Conservation (phyloP, 2,329 filamentous ascomycete species). For the Alternaria angustiovoidea region DNA sequence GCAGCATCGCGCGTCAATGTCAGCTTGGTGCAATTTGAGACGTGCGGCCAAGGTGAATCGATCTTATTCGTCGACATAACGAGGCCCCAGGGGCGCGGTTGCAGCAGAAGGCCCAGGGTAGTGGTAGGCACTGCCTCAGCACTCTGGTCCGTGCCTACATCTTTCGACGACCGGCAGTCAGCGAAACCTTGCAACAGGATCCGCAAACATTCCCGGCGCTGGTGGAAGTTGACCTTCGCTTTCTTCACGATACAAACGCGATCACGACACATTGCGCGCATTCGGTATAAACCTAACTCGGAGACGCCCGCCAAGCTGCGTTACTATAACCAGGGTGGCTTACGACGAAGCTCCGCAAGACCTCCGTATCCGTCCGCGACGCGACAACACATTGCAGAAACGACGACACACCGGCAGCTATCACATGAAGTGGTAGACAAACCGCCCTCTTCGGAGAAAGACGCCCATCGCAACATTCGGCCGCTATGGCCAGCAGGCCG, state of each 20-base stretch:
- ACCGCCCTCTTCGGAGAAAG: slow-evolving; percentile 33
- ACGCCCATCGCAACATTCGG: slow-evolving; percentile 29
- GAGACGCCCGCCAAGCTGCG: slow-evolving; percentile 18
- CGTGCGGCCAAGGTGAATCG: not conserved
- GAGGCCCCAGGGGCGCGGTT: slow-evolving; percentile 17
- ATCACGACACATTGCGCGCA: slow-evolving; percentile 7
- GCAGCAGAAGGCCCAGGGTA: slow-evolving; percentile 15
- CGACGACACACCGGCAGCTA: slow-evolving; percentile 4
- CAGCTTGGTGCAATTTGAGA: slow-evolving; percentile 4
- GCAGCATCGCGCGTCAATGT: slow-evolving; percentile 2
- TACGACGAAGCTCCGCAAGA: slow-evolving; percentile 28
- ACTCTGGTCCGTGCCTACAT: slow-evolving; percentile 17
- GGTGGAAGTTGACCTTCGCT: slow-evolving; percentile 2
- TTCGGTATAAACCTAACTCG: not conserved
- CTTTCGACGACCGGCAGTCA: slow-evolving; percentile 15
- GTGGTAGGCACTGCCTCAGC: slow-evolving; percentile 19
- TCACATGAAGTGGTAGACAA: slow-evolving; percentile 37
- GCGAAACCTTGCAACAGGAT: slow-evolving; percentile 12
- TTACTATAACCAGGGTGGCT: slow-evolving; percentile 3
- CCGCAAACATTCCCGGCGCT: slow-evolving; percentile 3
- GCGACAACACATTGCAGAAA: slow-evolving; percentile 4
- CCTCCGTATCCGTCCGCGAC: slow-evolving; percentile 21
- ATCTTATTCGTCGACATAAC: slow-evolving; percentile 11
- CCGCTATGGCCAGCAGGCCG: slow-evolving; percentile 63
- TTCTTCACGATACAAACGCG: slow-evolving; percentile 3